Conservation (phyloP, 148 eudicot genomes). For the Linanthus parryae region DNA sequence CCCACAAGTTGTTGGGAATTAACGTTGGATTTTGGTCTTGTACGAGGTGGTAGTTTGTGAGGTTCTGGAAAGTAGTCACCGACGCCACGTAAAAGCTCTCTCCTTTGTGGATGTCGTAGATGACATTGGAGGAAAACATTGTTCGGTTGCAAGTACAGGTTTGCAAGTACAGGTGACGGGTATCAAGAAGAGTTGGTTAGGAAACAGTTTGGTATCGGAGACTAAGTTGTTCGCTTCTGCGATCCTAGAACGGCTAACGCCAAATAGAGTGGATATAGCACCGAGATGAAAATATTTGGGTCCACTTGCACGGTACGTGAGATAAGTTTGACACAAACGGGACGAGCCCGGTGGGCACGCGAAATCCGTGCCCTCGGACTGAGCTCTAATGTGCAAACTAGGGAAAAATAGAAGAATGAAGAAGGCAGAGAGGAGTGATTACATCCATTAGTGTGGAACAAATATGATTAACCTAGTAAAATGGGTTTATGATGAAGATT, state of each 20-base stretch:
- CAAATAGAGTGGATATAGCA: conserved; percentile 25
- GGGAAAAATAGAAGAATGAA: not conserved
- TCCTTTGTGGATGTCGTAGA: conserved; percentile 18
- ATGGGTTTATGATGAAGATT: too few relatives aligned
- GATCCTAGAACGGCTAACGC: conserved; percentile 18
- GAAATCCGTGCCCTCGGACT: conserved; percentile 15
- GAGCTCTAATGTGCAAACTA: conserved; percentile 1
- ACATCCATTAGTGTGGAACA: too few relatives aligned
- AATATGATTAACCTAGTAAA: too few relatives aligned
- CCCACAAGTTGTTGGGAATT: conserved; percentile 18
- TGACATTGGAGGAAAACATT: conserved; percentile 22
- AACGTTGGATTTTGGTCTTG: conserved; percentile 25
- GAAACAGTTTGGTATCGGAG: conserved; percentile 15
- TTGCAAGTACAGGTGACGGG: too few relatives aligned
- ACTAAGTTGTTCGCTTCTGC: conserved; percentile 17
- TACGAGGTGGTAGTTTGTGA: conserved; percentile 22
- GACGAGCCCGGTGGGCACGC: not conserved
- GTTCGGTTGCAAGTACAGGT: conserved; percentile 27
- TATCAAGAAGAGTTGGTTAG: conserved; percentile 24
- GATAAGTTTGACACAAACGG: conserved; percentile 12
- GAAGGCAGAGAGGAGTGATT: not conserved
- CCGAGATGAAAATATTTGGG: conserved; percentile 22
- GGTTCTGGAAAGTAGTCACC: conserved; percentile 19
- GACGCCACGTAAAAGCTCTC: conserved; percentile 28
- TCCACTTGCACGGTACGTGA: conserved; percentile 24